These are phyloP conservation scores for Epichloe sp. DNA, from an alignment of 2,329 filamentous ascomycete species.

Conservation along the genomic window DNA sequence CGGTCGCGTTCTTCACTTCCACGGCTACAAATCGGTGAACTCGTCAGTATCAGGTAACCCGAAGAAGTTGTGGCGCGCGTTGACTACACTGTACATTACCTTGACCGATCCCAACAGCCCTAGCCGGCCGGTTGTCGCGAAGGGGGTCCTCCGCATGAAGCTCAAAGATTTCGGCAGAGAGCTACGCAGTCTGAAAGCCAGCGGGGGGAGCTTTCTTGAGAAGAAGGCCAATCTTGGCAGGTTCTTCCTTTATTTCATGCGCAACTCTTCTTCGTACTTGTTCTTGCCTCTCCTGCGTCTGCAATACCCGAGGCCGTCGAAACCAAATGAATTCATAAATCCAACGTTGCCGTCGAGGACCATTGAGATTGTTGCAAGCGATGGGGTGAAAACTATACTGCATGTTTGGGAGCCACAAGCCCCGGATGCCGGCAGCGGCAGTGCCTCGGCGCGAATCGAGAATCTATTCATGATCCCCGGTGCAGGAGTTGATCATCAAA, in stretches of 20 bases:
- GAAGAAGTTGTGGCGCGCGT: slow-evolving; percentile 45
- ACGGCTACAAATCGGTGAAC: slow-evolving; percentile 50
- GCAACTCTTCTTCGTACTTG: slow-evolving; percentile 38
- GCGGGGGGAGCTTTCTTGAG: slow-evolving; percentile 12
- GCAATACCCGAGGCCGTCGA: slow-evolving; percentile 35
- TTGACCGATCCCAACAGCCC: slow-evolving; percentile 28
- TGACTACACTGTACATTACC: slow-evolving; percentile 48
- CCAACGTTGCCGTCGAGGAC: slow-evolving; percentile 30
- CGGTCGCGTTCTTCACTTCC: slow-evolving; percentile 40
- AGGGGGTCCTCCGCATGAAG: background rate
- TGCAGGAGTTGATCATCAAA: slow-evolving; percentile 49
- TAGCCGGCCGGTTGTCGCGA: background rate
- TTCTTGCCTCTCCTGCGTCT: slow-evolving; percentile 40
- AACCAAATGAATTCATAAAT: slow-evolving; percentile 39
- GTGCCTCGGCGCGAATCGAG: slow-evolving; percentile 16
- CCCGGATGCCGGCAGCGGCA: slow-evolving; percentile 13
- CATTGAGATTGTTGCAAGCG: slow-evolving; percentile 34
- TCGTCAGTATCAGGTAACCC: slow-evolving; percentile 44
- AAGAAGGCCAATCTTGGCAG: slow-evolving; percentile 31
- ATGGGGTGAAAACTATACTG: slow-evolving; percentile 38
- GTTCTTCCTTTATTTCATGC: slow-evolving; percentile 43
- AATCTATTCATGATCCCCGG: slow-evolving; percentile 50
- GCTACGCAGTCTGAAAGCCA: background rate
- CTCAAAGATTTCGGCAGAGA: background rate
- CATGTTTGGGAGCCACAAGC: slow-evolving; percentile 43